Evolutionary conservation across 2,329 filamentous ascomycete genomes (phyloP).

Genomic region (Aurifilum marmelostoma): DNA sequence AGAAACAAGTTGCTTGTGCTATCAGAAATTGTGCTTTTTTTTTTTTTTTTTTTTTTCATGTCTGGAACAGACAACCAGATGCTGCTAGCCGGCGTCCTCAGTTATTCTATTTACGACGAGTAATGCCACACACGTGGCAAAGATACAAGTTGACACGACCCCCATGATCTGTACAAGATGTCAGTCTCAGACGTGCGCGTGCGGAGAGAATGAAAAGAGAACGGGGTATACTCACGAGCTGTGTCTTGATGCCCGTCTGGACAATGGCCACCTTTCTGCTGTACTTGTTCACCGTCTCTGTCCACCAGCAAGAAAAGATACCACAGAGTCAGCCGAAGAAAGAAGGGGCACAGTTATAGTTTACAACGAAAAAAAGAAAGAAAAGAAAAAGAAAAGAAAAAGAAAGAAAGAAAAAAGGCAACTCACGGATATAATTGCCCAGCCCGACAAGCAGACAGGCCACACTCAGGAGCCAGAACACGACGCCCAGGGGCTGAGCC

Average conservation of each 20-base stretch:
- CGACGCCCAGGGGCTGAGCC: slow-evolving; percentile 78
- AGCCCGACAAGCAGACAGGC: slow-evolving; percentile 77
- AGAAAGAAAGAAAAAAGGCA: neutral
- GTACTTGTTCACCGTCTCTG: slow-evolving; percentile 77
- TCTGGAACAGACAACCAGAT: neutral
- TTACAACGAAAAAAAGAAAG: neutral
- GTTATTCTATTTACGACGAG: slow-evolving; percentile 53
- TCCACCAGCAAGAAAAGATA: neutral
- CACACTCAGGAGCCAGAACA: slow-evolving; percentile 85
- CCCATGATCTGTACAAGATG: slow-evolving; percentile 57
- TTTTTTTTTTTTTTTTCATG: neutral
- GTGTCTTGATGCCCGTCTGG: slow-evolving; percentile 92
- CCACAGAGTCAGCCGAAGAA: neutral
- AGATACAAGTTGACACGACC: slow-evolving; percentile 63
- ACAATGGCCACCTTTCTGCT: slow-evolving; percentile 79
- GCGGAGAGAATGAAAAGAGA: neutral
- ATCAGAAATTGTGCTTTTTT: neutral
- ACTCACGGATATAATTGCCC: slow-evolving; percentile 80
- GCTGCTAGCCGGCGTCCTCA: slow-evolving; percentile 28
- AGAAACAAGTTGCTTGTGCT: neutral
- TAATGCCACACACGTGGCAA: slow-evolving; percentile 67
- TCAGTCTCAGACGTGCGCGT: slow-evolving; percentile 1
- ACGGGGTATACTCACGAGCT: slow-evolving; percentile 60
- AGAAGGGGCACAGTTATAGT: neutral
- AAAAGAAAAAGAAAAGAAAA: neutral